Percentiles rank a stretch among this genome's conserved stretches.
Conservation (phyloP, 768 basidiomycete species). For the Pisolithus orientalis region DNA sequence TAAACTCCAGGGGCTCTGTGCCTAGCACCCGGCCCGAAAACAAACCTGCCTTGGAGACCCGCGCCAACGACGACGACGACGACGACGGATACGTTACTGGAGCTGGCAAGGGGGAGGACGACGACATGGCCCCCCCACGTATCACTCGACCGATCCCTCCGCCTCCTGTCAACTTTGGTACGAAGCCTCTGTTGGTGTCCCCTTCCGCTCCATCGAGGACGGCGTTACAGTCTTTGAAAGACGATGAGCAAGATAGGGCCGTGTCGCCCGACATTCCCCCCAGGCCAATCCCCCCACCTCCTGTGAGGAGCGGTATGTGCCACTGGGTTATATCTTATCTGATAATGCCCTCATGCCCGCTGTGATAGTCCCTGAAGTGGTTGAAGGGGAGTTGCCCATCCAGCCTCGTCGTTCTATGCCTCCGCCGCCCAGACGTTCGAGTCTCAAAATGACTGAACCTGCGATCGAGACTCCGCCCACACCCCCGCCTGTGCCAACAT, state of each 20-base stretch:
- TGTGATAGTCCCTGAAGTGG: slow-evolving; percentile 7
- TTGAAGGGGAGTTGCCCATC: slow-evolving; percentile 7
- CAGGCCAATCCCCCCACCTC: slow-evolving; percentile 23
- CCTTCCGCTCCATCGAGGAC: slow-evolving; percentile 11
- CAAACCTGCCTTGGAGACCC: background rate
- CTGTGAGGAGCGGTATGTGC: slow-evolving; percentile 23
- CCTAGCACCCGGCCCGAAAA: background rate
- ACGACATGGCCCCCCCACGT: slow-evolving; percentile 26
- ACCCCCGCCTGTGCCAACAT: slow-evolving; percentile 15
- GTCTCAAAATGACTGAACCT: slow-evolving; percentile 9
- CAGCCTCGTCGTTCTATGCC: slow-evolving; percentile 15
- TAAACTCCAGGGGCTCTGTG: background rate
- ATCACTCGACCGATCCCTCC: slow-evolving; percentile 27
- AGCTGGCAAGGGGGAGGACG: slow-evolving; percentile 11
- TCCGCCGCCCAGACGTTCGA: slow-evolving; percentile 20
- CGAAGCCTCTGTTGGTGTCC: slow-evolving; percentile 12
- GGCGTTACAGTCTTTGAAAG: slow-evolving; percentile 6
- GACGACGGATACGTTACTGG: background rate
- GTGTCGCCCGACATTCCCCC: slow-evolving; percentile 25
- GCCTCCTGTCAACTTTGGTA: slow-evolving; percentile 24
- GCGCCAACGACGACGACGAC: slow-evolving; percentile 7
- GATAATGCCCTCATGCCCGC: slow-evolving; percentile 3
- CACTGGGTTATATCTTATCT: background rate
- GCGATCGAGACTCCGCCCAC: slow-evolving; percentile 7
- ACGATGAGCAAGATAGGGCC: slow-evolving; percentile 19